Evolutionary conservation across 139 green algal species (phyloP).

Genomic region (Ostreobium quekettii): DNA sequence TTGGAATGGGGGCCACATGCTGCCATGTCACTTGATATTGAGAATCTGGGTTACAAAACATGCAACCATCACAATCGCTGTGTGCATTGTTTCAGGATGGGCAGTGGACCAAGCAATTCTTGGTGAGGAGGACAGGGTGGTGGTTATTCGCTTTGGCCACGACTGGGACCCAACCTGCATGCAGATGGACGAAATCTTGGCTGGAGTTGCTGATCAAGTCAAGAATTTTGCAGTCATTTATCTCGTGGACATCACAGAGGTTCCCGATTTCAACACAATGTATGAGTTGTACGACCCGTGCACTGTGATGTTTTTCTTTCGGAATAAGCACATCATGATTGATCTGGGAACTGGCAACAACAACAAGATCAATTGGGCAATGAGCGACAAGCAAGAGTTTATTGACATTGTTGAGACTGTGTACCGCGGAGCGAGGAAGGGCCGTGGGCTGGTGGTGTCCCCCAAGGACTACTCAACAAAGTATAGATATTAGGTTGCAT

Average conservation of each 20-base stretch:
- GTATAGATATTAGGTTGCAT: conserved; percentile 96
- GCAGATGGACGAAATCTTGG: conserved; percentile 84
- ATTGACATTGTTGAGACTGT: conserved; percentile 97
- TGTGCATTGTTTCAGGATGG: too few species aligned
- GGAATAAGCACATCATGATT: conserved; percentile 95
- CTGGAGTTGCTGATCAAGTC: conserved; percentile 66
- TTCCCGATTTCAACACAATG: conserved; percentile 94
- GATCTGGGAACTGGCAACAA: conserved; percentile 99
- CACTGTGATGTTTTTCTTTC: conserved; percentile 99
- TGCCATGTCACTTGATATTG: too few species aligned
- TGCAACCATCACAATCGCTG: too few species aligned
- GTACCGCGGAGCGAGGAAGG: conserved; percentile 47
- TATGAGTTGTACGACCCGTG: conserved; percentile 98
- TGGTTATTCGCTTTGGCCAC: conserved; percentile 91
- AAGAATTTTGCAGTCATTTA: conserved; percentile 96
- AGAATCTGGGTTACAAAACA: too few species aligned
- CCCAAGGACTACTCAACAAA: conserved; percentile 98
- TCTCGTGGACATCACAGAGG: conserved; percentile 62
- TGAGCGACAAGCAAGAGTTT: conserved; percentile 99
- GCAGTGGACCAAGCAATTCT: conserved; percentile 33
- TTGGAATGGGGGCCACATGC: too few species aligned
- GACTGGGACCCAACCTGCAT: conserved; percentile 94
- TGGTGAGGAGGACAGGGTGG: conserved; percentile 87
- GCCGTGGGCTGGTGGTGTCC: conserved; percentile 89
- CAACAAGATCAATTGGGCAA: conserved; percentile 99